These are phyloP conservation scores for Stachybotrys elegans DNA, from an alignment of 2,329 filamentous ascomycete genomes.

Conservation along the genomic window DNA sequence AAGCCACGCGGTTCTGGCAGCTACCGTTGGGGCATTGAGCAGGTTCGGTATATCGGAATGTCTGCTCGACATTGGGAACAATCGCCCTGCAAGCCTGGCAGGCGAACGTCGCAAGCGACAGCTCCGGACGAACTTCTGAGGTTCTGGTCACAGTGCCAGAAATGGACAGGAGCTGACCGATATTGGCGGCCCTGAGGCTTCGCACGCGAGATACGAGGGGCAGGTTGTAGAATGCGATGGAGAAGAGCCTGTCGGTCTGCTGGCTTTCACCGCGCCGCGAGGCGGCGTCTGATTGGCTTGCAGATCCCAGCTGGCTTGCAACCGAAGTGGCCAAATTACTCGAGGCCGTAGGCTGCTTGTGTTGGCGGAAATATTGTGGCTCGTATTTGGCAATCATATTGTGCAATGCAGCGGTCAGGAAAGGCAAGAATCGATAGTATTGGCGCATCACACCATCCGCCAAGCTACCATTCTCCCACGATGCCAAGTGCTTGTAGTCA, in stretches of 20 bases:
- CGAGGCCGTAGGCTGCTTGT: constrained; percentile 76
- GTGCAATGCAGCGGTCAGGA: constrained; percentile 81
- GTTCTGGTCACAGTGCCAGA: constrained; percentile 96
- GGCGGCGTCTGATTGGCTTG: constrained; percentile 60
- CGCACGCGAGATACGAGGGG: constrained; percentile 82
- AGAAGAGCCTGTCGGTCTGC: constrained; percentile 94
- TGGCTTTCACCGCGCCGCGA: constrained; percentile 85
- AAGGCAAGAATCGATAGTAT: constrained; percentile 94
- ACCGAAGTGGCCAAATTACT: constrained; percentile 67
- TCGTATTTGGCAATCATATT: constrained; percentile 94
- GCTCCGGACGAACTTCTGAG: constrained; percentile 90
- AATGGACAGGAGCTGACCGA: constrained; percentile 89
- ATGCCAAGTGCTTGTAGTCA: constrained; percentile 78
- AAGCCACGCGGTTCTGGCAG: constrained; percentile 86
- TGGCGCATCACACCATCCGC: constrained; percentile 82
- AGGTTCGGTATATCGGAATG: constrained; percentile 94
- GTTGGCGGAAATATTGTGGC: constrained; percentile 87
- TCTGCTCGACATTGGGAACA: constrained; percentile 90
- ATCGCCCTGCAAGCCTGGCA: constrained; percentile 84
- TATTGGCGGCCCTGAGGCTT: constrained; percentile 80
- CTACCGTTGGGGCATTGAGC: constrained; percentile 87
- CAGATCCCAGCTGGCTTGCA: constrained; percentile 56
- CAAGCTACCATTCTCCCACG: constrained; percentile 72
- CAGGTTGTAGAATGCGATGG: constrained; percentile 88
- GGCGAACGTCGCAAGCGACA: constrained; percentile 86